Percentiles rank a stretch among this genome's conserved stretches.
These are phyloP conservation scores for Gilbertella persicaria DNA, from an alignment of 371 early-diverging fungal genomes.

Conservation along the genomic window DNA sequence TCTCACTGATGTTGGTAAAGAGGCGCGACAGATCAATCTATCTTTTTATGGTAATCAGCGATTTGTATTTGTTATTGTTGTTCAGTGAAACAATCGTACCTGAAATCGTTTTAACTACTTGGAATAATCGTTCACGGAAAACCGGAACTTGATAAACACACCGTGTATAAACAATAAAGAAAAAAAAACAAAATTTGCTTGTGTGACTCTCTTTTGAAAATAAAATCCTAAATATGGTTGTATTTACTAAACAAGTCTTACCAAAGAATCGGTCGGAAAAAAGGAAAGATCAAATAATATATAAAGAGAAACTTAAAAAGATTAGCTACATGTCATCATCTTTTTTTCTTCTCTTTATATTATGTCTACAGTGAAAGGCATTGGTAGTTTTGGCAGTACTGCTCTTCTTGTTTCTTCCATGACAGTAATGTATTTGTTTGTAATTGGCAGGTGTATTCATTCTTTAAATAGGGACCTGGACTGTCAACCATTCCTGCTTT, in stretches of 20 bases:
- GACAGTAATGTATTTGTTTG: constrained; percentile 28
- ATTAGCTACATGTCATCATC: not conserved
- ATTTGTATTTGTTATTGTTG: no score
- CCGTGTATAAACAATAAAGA: not conserved
- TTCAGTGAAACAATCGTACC: no score
- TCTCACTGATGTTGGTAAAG: no score
- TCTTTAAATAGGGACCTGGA: constrained; percentile 37
- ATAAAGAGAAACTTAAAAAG: no score
- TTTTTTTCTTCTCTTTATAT: not conserved
- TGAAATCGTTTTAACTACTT: no score
- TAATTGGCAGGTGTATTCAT: not conserved
- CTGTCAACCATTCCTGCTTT: constrained; percentile 45
- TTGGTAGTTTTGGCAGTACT: constrained; percentile 39
- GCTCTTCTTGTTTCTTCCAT: constrained; percentile 46
- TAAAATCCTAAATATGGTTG: constrained; percentile 13
- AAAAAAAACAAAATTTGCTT: constrained; percentile 1
- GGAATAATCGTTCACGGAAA: no score
- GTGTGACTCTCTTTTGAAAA: constrained; percentile 2
- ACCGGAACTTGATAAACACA: no score
- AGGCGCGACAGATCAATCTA: no score
- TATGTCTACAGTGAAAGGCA: constrained; percentile 30
- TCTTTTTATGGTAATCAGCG: no score
- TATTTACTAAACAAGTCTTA: constrained; percentile 17
- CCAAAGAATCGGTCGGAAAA: constrained; percentile 5
- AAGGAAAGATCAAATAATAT: constrained; percentile 7